Conservation (phyloP, 768 basidiomycete species). For the Rhizopogon vesiculosus region DNA sequence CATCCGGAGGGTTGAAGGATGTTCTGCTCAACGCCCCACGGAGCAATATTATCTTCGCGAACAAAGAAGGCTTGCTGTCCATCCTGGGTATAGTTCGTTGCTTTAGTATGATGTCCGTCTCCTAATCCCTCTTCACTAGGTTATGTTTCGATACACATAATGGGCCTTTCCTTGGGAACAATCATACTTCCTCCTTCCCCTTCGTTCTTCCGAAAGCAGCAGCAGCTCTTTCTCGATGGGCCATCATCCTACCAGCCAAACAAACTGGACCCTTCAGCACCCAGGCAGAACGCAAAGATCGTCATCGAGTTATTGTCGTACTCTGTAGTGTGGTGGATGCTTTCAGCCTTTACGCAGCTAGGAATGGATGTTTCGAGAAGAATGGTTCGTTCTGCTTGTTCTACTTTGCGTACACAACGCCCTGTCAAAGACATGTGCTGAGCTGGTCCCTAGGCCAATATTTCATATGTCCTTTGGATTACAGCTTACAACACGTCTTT, state of each 20-base stretch:
- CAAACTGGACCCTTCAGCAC: conserved; percentile 18
- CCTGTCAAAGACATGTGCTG: neutral
- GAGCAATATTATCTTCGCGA: conserved; percentile 59
- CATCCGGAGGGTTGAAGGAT: conserved; percentile 45
- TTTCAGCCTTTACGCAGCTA: conserved; percentile 36
- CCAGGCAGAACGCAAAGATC: conserved; percentile 67
- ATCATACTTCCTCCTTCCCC: conserved; percentile 77
- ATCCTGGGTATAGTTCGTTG: conserved; percentile 48
- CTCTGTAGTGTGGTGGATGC: conserved; percentile 72
- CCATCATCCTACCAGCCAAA: neutral
- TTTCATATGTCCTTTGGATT: conserved; percentile 87
- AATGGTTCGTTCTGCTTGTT: conserved; percentile 41
- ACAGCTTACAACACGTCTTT: conserved; percentile 86
- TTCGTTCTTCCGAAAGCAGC: conserved; percentile 58
- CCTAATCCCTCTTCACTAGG: conserved; percentile 37
- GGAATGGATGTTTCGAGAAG: conserved; percentile 50
- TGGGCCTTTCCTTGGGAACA: conserved; percentile 81
- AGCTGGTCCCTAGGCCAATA: conserved; percentile 57
- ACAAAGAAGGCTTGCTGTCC: conserved; percentile 91
- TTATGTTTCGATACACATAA: conserved; percentile 84
- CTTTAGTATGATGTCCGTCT: neutral
- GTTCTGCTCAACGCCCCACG: conserved; percentile 69
- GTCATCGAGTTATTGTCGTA: conserved; percentile 76
- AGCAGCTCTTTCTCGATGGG: conserved; percentile 17
- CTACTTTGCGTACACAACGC: neutral